Evolutionary conservation across 495 filamentous ascomycete species (phyloP).

Genomic region (Choiromyces venosus): DNA sequence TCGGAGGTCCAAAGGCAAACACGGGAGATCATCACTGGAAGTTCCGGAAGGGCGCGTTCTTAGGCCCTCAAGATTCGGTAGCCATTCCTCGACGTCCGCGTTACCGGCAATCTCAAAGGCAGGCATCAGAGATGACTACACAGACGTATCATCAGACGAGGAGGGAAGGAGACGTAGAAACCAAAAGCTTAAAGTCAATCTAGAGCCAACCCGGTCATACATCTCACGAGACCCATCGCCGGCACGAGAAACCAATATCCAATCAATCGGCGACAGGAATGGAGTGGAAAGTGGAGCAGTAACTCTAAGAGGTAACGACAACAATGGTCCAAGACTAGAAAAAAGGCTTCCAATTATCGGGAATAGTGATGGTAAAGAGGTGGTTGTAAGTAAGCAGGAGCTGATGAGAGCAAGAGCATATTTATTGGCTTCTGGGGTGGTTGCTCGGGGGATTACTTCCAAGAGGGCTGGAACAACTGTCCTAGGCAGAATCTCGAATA

Average conservation of each 20-base stretch:
- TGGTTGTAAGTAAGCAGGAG: constrained; percentile 22
- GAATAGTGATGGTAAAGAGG: neutral
- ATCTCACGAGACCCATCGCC: constrained; percentile 29
- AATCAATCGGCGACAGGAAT: constrained; percentile 14
- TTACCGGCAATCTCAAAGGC: constrained; percentile 24
- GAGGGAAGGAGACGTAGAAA: constrained; percentile 17
- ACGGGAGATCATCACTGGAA: constrained; percentile 25
- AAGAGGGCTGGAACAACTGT: constrained; percentile 10
- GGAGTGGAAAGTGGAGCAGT: neutral
- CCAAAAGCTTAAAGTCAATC: constrained; percentile 11
- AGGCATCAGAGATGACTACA: constrained; percentile 12
- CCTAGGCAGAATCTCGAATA: neutral
- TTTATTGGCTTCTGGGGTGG: constrained; percentile 26
- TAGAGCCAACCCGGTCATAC: constrained; percentile 4
- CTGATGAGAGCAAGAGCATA: constrained; percentile 25
- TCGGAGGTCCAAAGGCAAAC: constrained; percentile 3
- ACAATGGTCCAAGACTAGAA: constrained; percentile 6
- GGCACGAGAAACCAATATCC: constrained; percentile 16
- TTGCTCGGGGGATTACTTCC: constrained; percentile 30
- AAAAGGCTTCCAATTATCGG: constrained; percentile 10
- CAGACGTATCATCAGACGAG: constrained; percentile 27
- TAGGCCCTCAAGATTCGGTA: constrained; percentile 11
- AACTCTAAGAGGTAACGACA: neutral
- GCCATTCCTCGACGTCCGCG: constrained; percentile 17
- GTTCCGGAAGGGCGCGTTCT: constrained; percentile 10